phyloP scores from a whole-genome alignment of 495 filamentous ascomycete genomes.

The Penicillium parvum region DNA sequence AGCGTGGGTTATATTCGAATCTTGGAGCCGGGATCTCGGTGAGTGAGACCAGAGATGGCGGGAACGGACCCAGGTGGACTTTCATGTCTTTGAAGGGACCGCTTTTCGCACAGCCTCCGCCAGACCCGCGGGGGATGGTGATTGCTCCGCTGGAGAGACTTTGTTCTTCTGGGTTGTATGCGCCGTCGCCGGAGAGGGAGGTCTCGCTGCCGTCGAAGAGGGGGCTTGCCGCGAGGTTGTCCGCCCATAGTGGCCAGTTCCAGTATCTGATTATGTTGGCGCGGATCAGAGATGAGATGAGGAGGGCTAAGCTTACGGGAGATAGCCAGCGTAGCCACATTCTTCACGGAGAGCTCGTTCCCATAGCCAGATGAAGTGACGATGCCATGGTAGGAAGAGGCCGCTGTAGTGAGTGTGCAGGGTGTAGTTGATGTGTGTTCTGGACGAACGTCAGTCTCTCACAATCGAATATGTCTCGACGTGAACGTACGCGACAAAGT shows the following conservation, averaged over 20 bases:
- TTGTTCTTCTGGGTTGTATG: constrained; percentile 29
- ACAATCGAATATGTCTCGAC: neutral
- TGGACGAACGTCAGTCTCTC: constrained; percentile 18
- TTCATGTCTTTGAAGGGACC: constrained; percentile 53
- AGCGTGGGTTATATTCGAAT: constrained; percentile 53
- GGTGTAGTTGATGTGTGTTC: constrained; percentile 48
- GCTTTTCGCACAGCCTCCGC: constrained; percentile 58
- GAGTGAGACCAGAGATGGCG: constrained; percentile 12
- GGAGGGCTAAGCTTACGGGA: constrained; percentile 21
- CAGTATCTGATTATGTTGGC: constrained; percentile 35
- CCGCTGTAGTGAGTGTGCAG: constrained; percentile 30
- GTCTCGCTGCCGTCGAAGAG: constrained; percentile 44
- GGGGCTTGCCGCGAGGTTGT: constrained; percentile 32
- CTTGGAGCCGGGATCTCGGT: constrained; percentile 21
- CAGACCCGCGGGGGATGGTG: constrained; percentile 43
- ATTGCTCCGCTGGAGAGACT: constrained; percentile 9
- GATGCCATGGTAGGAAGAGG: constrained; percentile 62
- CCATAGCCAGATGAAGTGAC: constrained; percentile 56
- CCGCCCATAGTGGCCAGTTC: constrained; percentile 44
- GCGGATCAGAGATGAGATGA: neutral
- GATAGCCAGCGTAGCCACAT: constrained; percentile 59
- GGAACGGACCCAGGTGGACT: constrained; percentile 49
- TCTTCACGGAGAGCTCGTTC: constrained; percentile 63
- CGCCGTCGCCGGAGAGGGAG: constrained; percentile 47
- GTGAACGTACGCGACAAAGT: constrained; percentile 49